Evolutionary conservation across 306 rosid species (phyloP).

Genomic region (Prunus salicina): DNA sequence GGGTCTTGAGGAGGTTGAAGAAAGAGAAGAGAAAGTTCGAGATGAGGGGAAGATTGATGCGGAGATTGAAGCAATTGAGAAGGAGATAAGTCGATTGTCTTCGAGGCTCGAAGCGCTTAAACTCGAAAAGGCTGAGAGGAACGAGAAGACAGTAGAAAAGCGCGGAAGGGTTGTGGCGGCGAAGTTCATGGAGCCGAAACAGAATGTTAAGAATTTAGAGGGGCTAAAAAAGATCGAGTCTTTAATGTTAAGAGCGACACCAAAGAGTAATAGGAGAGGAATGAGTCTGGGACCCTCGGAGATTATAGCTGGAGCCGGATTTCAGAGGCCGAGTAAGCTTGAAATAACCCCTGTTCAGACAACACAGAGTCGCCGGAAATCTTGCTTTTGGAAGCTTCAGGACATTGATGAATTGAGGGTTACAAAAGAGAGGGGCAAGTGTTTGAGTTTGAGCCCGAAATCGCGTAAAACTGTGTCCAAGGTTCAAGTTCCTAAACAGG

Average conservation of each 20-base stretch:
- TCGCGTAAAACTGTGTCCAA: constrained; percentile 41
- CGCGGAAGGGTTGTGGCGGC: constrained; percentile 49
- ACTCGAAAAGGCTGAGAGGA: constrained; percentile 40
- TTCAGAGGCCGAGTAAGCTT: constrained; percentile 39
- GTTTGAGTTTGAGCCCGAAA: constrained; percentile 53
- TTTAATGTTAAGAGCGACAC: constrained; percentile 19
- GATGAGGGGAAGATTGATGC: constrained; percentile 42
- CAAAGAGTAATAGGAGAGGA: constrained; percentile 54
- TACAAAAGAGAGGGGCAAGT: constrained; percentile 46
- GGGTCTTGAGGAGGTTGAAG: constrained; percentile 15
- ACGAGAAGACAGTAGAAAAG: constrained; percentile 30
- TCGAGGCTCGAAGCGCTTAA: constrained; percentile 45
- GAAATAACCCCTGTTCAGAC: constrained; percentile 51
- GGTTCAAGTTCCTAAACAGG: constrained; percentile 36
- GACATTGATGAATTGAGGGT: constrained; percentile 50
- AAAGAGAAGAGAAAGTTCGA: constrained; percentile 18
- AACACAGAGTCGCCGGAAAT: constrained; percentile 68
- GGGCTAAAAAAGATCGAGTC: constrained; percentile 35
- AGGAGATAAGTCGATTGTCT: constrained; percentile 45
- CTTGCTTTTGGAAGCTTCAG: constrained; percentile 68
- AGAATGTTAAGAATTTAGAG: constrained; percentile 26
- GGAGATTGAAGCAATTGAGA: constrained; percentile 56
- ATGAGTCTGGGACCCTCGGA: constrained; percentile 80
- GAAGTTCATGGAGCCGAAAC: constrained; percentile 56
- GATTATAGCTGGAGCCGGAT: constrained; percentile 39